Base-by-base conservation (phyloP, 2,329 filamentous ascomycete species). In the Sclerotiophoma versabilis region DNA sequence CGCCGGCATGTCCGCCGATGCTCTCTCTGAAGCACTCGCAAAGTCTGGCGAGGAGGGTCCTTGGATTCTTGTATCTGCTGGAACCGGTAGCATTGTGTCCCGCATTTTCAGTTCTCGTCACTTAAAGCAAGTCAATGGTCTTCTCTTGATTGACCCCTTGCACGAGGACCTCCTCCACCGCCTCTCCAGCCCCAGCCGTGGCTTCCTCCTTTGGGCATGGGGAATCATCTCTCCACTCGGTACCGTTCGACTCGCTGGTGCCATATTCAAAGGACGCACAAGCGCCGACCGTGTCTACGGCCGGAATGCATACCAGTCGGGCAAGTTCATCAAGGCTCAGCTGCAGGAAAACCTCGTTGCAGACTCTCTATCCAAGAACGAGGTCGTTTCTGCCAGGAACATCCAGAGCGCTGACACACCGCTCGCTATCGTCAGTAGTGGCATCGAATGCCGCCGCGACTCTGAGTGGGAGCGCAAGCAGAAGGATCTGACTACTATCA, bases 341-440 rank as follows among this genome's bases (percentile, higher is more conserved):
- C 81, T 99, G 50, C 95, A 99, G 76, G 95, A 99, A 78, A 93
- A 89, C 61, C 81, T 98, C 1, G 92, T 97, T 26, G 93, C 93
- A 0, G 84, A 87, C 61, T 91, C 90, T 0, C 85, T 98, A 63
- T 92, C 92, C 12, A 89, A 87, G 73, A 90, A 90, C 27, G 95
- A 99, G 68, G 87, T 96, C 15, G 80, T 83, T 37, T 90, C 87
- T 54, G 92, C 92, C 53, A 82, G 89, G 19, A 87, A 88, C 39
- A 95, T 98, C 47, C 91, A 96, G 76, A 83, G 84, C 53, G 81
- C 81, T n/a, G 81, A 90, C 53, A 90, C 89, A 12, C 89, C 92
- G 6, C 77, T 98, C 32, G 88, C 88, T 2, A 79, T 99, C 20
- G 84, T 98, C 50, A 96, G 90, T 72, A 96, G 91, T 0, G 93